These are phyloP conservation scores for Botrytis medusae DNA, from an alignment of 2,329 filamentous ascomycete species.

Conservation along the genomic window DNA sequence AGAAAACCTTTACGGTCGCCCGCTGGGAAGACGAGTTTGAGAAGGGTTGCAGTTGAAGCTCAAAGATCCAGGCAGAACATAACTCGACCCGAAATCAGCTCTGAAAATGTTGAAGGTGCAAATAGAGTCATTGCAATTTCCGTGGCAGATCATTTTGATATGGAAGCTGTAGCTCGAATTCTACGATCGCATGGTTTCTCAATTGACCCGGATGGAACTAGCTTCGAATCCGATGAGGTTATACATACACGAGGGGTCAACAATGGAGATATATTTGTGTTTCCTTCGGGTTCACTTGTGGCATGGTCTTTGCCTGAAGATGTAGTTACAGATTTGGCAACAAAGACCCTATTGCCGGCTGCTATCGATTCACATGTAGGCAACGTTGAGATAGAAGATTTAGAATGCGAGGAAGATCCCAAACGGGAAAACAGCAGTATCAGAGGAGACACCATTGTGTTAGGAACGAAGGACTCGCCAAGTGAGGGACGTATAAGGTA, in stretches of 20 bases:
- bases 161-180: slow-evolving; percentile 58
- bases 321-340: slow-evolving; percentile 67
- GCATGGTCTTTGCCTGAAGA: slow-evolving; percentile 84
- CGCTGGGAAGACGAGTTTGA: slow-evolving; percentile 69
- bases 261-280: slow-evolving; percentile 88
- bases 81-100: slow-evolving; percentile 27
- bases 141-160: slow-evolving; percentile 63
- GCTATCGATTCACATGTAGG: slow-evolving; percentile 72
- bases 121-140: slow-evolving; percentile 57
- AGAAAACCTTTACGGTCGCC: slow-evolving; percentile 51
- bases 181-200: slow-evolving; percentile 59
- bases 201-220: slow-evolving; percentile 61
- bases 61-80: slow-evolving; percentile 57
- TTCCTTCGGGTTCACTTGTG: slow-evolving; percentile 90
- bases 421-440: slow-evolving; percentile 73
- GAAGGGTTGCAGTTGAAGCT: slow-evolving; percentile 83
- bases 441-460: slow-evolving; percentile 81
- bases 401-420: slow-evolving; percentile 80
- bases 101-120: slow-evolving; percentile 41
- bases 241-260: slow-evolving; percentile 61
- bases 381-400: slow-evolving; percentile 79
- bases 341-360: slow-evolving; percentile 70
- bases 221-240: slow-evolving; percentile 61
- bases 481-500: slow-evolving; percentile 42
- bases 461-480: slow-evolving; percentile 70